A percentile compares a stretch with the other conserved stretches of the same genome.
phyloP scores from a whole-genome alignment of 257 asterid species.

The Forsythia suspensa region DNA sequence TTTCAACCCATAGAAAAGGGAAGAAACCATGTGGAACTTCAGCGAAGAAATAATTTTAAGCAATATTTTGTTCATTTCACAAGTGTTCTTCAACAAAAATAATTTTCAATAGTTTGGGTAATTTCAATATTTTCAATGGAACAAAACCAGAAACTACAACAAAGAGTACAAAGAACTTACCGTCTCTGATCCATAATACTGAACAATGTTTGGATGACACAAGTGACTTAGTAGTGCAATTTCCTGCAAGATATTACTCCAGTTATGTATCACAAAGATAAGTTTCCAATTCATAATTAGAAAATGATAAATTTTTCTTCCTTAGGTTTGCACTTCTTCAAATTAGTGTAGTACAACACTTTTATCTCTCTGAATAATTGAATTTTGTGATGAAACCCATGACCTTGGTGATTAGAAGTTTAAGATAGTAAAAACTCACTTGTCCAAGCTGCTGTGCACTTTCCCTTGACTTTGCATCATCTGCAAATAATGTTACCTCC shows the following conservation, averaged over 20 bases:
- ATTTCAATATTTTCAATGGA: background rate
- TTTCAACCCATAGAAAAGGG: background rate
- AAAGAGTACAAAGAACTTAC: slow-evolving; percentile 35
- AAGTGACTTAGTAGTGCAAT: slow-evolving; percentile 55
- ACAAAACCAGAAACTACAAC: slow-evolving; percentile 12
- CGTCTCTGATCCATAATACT: slow-evolving; percentile 64
- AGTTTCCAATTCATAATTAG: background rate
- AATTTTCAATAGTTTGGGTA: background rate
- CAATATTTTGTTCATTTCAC: background rate
- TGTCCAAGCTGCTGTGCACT: slow-evolving; percentile 56
- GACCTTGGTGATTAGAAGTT: slow-evolving; percentile 7
- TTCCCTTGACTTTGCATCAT: slow-evolving; percentile 56
- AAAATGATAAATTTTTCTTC: background rate
- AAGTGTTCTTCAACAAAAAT: background rate
- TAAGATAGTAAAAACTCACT: slow-evolving; percentile 31
- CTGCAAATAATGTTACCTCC: slow-evolving; percentile 56
- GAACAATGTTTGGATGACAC: slow-evolving; percentile 70
- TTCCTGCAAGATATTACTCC: slow-evolving; percentile 43
- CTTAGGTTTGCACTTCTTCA: background rate
- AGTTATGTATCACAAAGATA: slow-evolving; percentile 16
- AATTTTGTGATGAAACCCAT: slow-evolving; percentile 1
- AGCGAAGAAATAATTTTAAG: background rate
- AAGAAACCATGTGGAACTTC: background rate
- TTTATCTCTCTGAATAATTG: slow-evolving; percentile 6
- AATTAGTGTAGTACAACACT: background rate